These are phyloP conservation scores for Neocallimastix lanati DNA, from an alignment of 192 early-diverging fungal species.

Conservation along the genomic window DNA sequence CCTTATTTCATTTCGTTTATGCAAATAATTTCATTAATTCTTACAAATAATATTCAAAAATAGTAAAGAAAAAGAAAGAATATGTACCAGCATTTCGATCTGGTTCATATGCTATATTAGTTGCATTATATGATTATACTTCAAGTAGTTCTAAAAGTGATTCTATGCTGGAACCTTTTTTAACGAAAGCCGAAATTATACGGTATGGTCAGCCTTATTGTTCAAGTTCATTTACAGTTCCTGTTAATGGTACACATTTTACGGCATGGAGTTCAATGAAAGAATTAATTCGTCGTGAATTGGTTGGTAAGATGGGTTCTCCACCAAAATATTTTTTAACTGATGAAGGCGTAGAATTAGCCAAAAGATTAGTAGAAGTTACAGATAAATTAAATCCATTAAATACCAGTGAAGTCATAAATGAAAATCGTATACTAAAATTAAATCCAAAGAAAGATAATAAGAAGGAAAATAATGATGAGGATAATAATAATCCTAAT, in stretches of 20 bases:
- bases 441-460: not conserved
- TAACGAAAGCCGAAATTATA: slow-evolving; percentile 56
- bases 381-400: slow-evolving; percentile 6
- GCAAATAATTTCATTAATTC: no score
- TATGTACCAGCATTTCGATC: slow-evolving; percentile 66
- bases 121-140: slow-evolving; percentile 30
- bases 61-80: slow-evolving; percentile 4
- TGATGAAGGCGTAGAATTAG: slow-evolving; percentile 47
- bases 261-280: slow-evolving; percentile 65
- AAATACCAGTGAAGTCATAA: not conserved
- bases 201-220: slow-evolving; percentile 38
- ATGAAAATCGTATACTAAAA: not conserved
- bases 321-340: slow-evolving; percentile 48
- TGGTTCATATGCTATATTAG: slow-evolving; percentile 62
- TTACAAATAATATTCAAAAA: no score
- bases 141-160: slow-evolving; percentile 3
- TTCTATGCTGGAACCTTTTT: slow-evolving; percentile 7
- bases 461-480: no score
- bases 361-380: slow-evolving; percentile 18
- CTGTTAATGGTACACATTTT: slow-evolving; percentile 26
- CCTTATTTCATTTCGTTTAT: no score
- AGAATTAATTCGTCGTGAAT: slow-evolving; percentile 45
- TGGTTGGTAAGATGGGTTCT: slow-evolving; percentile 40
- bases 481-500: no score
- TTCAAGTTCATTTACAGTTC: slow-evolving; percentile 43